These are phyloP conservation scores for Kwoniella dejecticola DNA, from an alignment of 768 basidiomycete genomes.

Conservation along the genomic window DNA sequence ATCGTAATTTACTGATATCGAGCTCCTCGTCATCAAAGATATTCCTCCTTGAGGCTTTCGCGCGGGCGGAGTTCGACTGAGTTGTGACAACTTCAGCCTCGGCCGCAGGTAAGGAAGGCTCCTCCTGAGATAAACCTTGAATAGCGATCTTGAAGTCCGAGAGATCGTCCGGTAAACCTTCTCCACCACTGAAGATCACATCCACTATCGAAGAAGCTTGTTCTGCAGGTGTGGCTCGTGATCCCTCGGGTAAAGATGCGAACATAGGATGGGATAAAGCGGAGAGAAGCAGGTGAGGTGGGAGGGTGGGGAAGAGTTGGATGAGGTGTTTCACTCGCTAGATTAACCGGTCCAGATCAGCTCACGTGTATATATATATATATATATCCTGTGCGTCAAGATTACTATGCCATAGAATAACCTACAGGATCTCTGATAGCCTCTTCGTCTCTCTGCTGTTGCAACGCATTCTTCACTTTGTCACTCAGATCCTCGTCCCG, in stretches of 20 bases:
- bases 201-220: constrained; percentile 45
- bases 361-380: too few relatives aligned
- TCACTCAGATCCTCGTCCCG: constrained; percentile 8
- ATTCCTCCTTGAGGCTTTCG: constrained; percentile 61
- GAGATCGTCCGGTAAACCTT: constrained; percentile 67
- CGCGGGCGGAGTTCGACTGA: too few relatives aligned
- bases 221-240: constrained; percentile 28
- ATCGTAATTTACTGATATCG: constrained; percentile 64
- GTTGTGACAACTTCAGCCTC: background rate
- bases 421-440: constrained; percentile 32
- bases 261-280: constrained; percentile 48
- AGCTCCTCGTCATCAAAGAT: constrained; percentile 73
- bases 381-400: too few relatives aligned
- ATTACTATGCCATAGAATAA: too few relatives aligned
- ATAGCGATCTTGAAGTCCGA: constrained; percentile 62
- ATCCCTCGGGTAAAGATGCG: constrained; percentile 28
- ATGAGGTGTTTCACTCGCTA: constrained; percentile 40
- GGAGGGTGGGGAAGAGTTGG: constrained; percentile 46
- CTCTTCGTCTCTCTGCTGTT: constrained; percentile 16
- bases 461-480: constrained; percentile 20
- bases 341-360: background rate
- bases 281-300: constrained; percentile 34
- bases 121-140: constrained; percentile 12
- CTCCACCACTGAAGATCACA: constrained; percentile 60
- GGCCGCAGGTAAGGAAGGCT: background rate